phyloP scores from a whole-genome alignment of 768 basidiomycete genomes.

The Termitomyces sp. region DNA sequence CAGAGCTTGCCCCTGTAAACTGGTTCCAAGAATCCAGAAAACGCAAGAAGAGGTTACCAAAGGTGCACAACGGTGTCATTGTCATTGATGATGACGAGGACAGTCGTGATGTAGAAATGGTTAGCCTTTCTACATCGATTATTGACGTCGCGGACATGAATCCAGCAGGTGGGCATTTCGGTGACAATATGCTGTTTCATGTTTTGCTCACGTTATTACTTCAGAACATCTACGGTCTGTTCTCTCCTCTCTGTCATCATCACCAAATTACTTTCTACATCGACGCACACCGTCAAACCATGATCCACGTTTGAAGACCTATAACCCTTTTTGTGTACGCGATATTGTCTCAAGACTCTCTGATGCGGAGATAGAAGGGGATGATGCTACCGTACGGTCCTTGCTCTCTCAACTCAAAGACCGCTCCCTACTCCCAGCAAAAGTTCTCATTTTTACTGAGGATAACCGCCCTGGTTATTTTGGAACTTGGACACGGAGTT shows the following conservation, averaged over 20 bases:
- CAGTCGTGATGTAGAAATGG: conserved; percentile 20
- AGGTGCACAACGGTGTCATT: conserved; percentile 43
- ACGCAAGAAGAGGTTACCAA: conserved; percentile 15
- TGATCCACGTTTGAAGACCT: conserved; percentile 28
- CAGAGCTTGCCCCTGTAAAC: conserved; percentile 66
- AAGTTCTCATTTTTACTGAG: conserved; percentile 77
- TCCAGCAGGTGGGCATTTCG: conserved; percentile 31
- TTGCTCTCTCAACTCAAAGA: conserved; percentile 59
- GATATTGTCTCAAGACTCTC: conserved; percentile 57
- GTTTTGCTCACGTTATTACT: conserved; percentile 3
- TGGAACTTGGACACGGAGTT: conserved; percentile 90
- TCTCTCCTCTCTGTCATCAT: conserved; percentile 27
- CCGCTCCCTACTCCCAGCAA: conserved; percentile 60
- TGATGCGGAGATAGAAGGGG: conserved; percentile 74
- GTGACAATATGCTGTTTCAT: background rate
- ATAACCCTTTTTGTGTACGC: conserved; percentile 31
- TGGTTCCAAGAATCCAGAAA: conserved; percentile 45
- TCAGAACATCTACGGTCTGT: conserved; percentile 36
- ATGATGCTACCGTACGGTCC: conserved; percentile 62
- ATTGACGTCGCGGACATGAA: conserved; percentile 28
- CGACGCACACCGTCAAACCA: conserved; percentile 12
- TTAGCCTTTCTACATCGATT: conserved; percentile 13
- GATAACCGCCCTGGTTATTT: conserved; percentile 90
- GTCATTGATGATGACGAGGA: conserved; percentile 40
- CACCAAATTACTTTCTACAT: conserved; percentile 16